Conservation (phyloP, 306 rosid genomes). For the Prinsepia uniflora region DNA sequence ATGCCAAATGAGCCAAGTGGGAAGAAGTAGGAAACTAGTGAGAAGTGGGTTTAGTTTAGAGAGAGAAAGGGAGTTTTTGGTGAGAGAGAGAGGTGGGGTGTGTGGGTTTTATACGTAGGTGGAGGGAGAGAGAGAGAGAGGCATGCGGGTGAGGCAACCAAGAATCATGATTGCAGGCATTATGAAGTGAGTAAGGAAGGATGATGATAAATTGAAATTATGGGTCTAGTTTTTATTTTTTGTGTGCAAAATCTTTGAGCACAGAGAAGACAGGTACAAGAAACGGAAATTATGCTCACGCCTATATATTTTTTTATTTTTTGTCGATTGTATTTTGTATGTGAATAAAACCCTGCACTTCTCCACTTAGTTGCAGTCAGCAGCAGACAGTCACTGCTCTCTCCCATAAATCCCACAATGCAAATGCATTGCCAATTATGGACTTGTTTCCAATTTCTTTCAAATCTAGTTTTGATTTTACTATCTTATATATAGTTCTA, state of each 20-base stretch:
- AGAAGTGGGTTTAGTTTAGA: not conserved
- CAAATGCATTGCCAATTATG: not conserved
- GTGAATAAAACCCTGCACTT: not conserved
- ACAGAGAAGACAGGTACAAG: slow-evolving; percentile 31
- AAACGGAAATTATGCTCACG: slow-evolving; percentile 48
- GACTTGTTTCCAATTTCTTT: not conserved
- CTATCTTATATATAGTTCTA: no score
- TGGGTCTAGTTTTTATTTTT: slow-evolving; percentile 20
- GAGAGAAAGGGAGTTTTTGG: slow-evolving; percentile 3
- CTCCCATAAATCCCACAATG: not conserved
- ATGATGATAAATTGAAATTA: slow-evolving; percentile 28
- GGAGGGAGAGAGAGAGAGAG: slow-evolving; percentile 20
- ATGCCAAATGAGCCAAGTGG: not conserved
- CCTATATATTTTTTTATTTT: slow-evolving; percentile 24
- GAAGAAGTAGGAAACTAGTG: not conserved
- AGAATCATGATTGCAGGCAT: slow-evolving; percentile 91
- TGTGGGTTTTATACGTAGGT: slow-evolving; percentile 28
- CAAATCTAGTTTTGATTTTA: not conserved
- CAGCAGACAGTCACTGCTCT: not conserved
- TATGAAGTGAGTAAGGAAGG: slow-evolving; percentile 78
- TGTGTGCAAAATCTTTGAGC: slow-evolving; percentile 34
- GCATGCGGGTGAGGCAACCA: slow-evolving; percentile 99
- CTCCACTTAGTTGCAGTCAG: slow-evolving; percentile 5
- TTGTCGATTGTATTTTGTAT: not conserved
- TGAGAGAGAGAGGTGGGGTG: slow-evolving; percentile 52